Conservation (phyloP, 352 stramenopile genomes). For the Halophytophthora batemanensis region DNA sequence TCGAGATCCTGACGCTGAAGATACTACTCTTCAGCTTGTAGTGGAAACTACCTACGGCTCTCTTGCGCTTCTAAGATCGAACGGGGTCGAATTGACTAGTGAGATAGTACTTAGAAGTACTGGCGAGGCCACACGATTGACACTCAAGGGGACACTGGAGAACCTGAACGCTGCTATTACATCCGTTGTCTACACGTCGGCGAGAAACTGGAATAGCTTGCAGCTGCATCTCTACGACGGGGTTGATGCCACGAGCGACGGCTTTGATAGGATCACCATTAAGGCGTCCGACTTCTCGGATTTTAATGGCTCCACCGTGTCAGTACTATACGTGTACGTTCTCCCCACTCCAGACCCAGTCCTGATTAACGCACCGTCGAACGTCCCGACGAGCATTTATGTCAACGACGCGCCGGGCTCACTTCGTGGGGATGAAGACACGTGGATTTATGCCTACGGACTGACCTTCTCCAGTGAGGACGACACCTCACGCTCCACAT, state of each 20-base stretch:
- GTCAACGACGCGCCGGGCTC: constrained; percentile 10
- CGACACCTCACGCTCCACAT: constrained; percentile 29
- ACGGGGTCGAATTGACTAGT: constrained; percentile 11
- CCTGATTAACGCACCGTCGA: constrained; percentile 23
- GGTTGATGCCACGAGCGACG: constrained; percentile 17
- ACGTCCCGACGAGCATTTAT: constrained; percentile 29
- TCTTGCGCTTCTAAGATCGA: constrained; percentile 29
- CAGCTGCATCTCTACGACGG: constrained; percentile 15
- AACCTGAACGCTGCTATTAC: constrained; percentile 46
- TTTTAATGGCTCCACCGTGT: constrained; percentile 35
- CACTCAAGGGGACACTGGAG: constrained; percentile 30
- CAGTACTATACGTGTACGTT: constrained; percentile 34
- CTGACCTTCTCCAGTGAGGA: constrained; percentile 48
- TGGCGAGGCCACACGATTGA: constrained; percentile 12
- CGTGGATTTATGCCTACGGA: constrained; percentile 21
- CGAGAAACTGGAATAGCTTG: constrained; percentile 66
- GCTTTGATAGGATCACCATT: constrained; percentile 49
- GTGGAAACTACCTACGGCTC: constrained; percentile 33
- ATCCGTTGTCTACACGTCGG: constrained; percentile 51
- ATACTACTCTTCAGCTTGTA: constrained; percentile 23
- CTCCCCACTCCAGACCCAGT: constrained; percentile 27
- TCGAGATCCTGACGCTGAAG: constrained; percentile 41
- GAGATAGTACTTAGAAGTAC: constrained; percentile 5
- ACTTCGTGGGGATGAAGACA: constrained; percentile 52
- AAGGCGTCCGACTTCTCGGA: constrained; percentile 28